phyloP scores from a whole-genome alignment of 2,329 filamentous ascomycete species.

The Fusarium haematococcum region DNA sequence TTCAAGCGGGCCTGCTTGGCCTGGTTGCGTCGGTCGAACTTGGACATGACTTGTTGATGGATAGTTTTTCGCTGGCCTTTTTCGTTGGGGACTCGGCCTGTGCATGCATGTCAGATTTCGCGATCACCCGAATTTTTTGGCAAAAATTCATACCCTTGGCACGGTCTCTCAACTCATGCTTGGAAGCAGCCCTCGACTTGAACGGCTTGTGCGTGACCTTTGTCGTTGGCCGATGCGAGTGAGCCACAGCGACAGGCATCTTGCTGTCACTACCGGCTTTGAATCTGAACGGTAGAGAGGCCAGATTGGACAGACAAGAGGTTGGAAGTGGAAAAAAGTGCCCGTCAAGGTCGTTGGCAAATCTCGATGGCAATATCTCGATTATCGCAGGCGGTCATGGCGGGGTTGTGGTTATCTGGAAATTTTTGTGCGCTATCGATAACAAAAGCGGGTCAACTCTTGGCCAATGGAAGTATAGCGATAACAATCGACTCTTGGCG shows the following conservation, averaged over 20 bases:
- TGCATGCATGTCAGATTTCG: neutral
- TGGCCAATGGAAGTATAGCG: slow-evolving; percentile 43
- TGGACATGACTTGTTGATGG: slow-evolving; percentile 97
- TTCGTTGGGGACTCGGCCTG: slow-evolving; percentile 84
- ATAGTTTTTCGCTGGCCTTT: slow-evolving; percentile 84
- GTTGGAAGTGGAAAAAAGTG: slow-evolving; percentile 11
- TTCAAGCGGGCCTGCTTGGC: slow-evolving; percentile 87
- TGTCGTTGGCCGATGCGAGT: slow-evolving; percentile 93
- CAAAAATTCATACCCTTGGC: slow-evolving; percentile 75
- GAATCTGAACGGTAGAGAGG: slow-evolving; percentile 85
- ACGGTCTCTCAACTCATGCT: slow-evolving; percentile 85
- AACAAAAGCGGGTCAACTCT: slow-evolving; percentile 17
- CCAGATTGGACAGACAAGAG: slow-evolving; percentile 61
- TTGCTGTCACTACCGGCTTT: slow-evolving; percentile 81
- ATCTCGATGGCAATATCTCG: slow-evolving; percentile 43
- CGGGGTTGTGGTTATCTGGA: slow-evolving; percentile 54
- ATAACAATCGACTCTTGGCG: slow-evolving; percentile 41
- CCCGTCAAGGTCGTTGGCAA: slow-evolving; percentile 19
- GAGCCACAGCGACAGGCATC: slow-evolving; percentile 79
- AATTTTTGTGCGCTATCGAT: slow-evolving; percentile 56
- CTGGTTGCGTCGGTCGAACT: slow-evolving; percentile 94
- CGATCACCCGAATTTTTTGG: neutral
- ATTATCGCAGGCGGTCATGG: slow-evolving; percentile 48
- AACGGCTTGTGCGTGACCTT: slow-evolving; percentile 90
- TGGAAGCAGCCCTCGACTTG: slow-evolving; percentile 92